A percentile compares a stretch with the other conserved stretches of the same genome.
Conservation (phyloP, 257 asterid genomes). For the Solanum habrochaites region DNA sequence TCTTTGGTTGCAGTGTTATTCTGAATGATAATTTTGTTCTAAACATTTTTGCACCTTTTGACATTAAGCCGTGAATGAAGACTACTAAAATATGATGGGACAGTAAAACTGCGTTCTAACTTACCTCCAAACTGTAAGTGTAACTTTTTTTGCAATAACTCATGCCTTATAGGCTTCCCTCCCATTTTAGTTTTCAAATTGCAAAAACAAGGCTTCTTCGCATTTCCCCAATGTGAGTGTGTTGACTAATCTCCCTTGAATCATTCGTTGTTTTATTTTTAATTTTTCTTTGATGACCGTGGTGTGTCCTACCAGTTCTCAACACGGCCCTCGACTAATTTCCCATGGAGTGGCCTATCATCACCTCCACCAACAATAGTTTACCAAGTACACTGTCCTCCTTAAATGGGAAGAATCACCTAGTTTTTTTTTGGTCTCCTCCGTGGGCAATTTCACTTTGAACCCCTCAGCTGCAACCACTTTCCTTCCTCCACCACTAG, state of each 20-base stretch:
- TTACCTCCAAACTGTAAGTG: neutral
- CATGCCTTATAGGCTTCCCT: neutral
- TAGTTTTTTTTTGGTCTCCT: neutral
- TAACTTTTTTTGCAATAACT: neutral
- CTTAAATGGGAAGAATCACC: neutral
- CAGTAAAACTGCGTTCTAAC: neutral
- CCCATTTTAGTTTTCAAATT: neutral
- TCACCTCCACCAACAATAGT: neutral
- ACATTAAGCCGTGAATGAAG: neutral
- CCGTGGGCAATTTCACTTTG: too few relatives aligned
- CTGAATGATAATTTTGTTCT: neutral
- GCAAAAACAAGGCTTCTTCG: neutral
- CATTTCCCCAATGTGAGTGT: neutral
- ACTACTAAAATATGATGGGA: neutral
- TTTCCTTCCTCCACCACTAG: neutral
- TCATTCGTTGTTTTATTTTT: too few relatives aligned
- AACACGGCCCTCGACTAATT: too few relatives aligned
- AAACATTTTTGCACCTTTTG: neutral
- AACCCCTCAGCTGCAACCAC: neutral
- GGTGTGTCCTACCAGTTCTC: neutral
- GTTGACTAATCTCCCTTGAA: neutral
- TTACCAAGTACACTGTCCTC: neutral
- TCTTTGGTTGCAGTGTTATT: neutral
- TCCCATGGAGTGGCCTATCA: too few relatives aligned
- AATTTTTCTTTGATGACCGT: neutral